Evolutionary conservation across 1,284 basidiomycete species (phyloP), one percentile per base, ranked within the genome.

Genomic region (Bjerkandera adusta): DNA sequence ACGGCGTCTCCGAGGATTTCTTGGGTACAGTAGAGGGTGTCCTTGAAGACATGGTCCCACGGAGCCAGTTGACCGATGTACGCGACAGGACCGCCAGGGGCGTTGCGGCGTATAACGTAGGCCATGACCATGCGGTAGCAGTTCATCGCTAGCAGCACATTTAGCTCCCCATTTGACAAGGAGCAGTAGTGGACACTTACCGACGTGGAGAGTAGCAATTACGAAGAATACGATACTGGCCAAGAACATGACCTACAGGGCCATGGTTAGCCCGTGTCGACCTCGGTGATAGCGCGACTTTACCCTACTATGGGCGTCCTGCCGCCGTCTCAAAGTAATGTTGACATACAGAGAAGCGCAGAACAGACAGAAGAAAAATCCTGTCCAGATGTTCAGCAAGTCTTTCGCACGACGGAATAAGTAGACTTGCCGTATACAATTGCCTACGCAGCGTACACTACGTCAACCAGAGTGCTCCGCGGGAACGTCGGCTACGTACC

Each of bases 11-110:
- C 64, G 33, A 63, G 50, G 51, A 62, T 63, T 18, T 63, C 62
- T 45, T 59, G 60, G 26, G 64, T 45, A 3, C 56, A 62, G 38
- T 63, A 61, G 6, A 65, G 43, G 3, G 59, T 51, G 37, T 64
- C 59, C 42, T 67, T 62, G 16, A 59, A 54, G 29, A 64, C 52
- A 35, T 64, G 64, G 26, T 67, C 64, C 64, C 64, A 64, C 38
- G 59, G 58, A 12, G 56, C 56, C 5, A 62, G 50, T 25, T 62
- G 56, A 20, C 53, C 49, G 32, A 65, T 60, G 44, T 61, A 65
- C 8, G 54, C 48, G 10, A 44, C 52, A 13, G 64, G 62, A 22
- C 52, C 52, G 32, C 62, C 62, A 18, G 59, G 57, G 4, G 45
- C 49, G 18, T 54, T 52, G 22, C 52, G 48, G 16, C 57, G 47